Base-by-base conservation (phyloP, 2,329 filamentous ascomycete genomes). In the Clarireedia hainanense region DNA sequence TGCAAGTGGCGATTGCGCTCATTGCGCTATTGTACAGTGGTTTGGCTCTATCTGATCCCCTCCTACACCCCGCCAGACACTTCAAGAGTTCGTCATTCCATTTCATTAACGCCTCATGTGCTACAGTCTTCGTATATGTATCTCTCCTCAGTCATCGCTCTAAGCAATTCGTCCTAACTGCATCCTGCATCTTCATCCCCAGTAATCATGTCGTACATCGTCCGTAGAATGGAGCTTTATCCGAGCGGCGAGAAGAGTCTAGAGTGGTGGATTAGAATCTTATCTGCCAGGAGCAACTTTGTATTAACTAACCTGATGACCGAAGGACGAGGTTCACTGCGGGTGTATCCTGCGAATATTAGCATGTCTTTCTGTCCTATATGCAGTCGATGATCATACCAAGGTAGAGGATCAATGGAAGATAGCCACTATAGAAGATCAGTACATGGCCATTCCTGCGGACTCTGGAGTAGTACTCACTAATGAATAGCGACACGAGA, bases 401-500 rank as follows among this genome's bases (percentile, higher is more conserved):
- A 67, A 99, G 86, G 74, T 97, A 99, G 73, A 99, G 81, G 72
- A 99, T 95, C 73, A 99, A 75, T 67, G 94, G 94, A 57, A 99
- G 83, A 75, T 97, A 99, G 72, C 94, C 94, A 79, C 90, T 95
- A 67, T 52, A 52, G 46, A 30, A 53, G 50, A 68, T 80, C 63
- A 79, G 73, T 61, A 55, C 15, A 47, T 9, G 50, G 7, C 5
- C 20, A 50, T 6, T 48, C 50, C 26, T 1, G 20, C 10, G 26
- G 6, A 30, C 14, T 27, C 55, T n/a, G 24, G 7, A 15, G 43
- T 51, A 9, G 50, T 39, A 27, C 87, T 64, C 83, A 95, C 90
- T 97, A 99, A 78, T 99, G 94, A 70, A 99, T 88, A 58, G 89
- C 91, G 68, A 96, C 86, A 69, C 91, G 85, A 60, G 91, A 94